Base-by-base conservation (phyloP, 2,329 filamentous ascomycete species). In the Aspergillaceae sp. region DNA sequence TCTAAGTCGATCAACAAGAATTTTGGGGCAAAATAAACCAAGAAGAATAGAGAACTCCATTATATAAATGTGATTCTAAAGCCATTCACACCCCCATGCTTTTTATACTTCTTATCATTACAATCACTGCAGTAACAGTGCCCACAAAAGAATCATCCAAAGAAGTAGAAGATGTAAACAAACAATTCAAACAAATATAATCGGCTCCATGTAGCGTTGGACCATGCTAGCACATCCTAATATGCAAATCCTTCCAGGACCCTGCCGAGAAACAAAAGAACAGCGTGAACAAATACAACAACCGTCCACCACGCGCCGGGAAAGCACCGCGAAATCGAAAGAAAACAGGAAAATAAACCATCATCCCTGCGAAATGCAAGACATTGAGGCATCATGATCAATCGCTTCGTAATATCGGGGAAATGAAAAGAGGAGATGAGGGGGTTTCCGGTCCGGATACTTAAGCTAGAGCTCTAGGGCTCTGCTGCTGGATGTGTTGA, bases 401-500 rank as follows among this genome's bases (percentile, higher is more conserved):
- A 47, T 49, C 51, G 50, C 48, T 51, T 53, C 50, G 44, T 52
- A 53, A 56, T 49, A 50, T 51, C 47, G 48, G 38, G 36, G 43
- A 44, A 37, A 43, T 26, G 27, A 38, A 50, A 45, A 42, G 46
- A 44, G 40, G 45, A 45, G 44, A 38, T 27, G 27, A 7, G 36
- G 7, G 34, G 26, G 34, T 19, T 36, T 19, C n/a, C 3, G 5
- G 5, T 19, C 34, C 40, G 38, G 51, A 43, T 50, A 51, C 51
- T 52, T 61, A 66, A 37, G 64, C 48, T 41, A 66, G 50, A 29
- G 62, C 60, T 45, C 68, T 61, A 41, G 74, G 74, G 61, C 73
- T 76, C 56, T 71, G 68, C 48, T 71, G 68, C 49, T 71, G 68
- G 45, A 71, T 71, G 47, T 71, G 68, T 50, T 69, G 67, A 45